phyloP scores from a whole-genome alignment of 2,329 filamentous ascomycete genomes.

The Neonectria faginata region DNA sequence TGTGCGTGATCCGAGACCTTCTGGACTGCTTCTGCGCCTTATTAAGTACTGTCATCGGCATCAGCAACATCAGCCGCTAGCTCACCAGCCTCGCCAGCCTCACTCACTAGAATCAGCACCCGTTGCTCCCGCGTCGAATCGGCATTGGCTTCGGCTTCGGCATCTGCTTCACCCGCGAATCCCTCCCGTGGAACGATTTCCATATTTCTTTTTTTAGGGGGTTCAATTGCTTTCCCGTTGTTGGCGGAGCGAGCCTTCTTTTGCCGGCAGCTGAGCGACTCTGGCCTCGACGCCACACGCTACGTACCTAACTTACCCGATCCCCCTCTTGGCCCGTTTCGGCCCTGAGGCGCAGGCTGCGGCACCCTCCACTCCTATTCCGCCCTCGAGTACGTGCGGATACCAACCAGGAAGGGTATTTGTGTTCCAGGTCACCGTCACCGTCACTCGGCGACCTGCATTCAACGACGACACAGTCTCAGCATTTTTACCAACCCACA shows the following conservation, averaged over 20 bases:
- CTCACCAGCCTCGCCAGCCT: conserved; percentile 3
- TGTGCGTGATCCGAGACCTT: background rate
- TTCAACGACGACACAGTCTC: conserved; percentile 12
- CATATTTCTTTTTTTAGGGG: background rate
- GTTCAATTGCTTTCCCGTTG: background rate
- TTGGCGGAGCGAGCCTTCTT: background rate
- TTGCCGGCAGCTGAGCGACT: background rate
- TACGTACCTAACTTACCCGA: conserved; percentile 5
- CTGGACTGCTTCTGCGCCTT: background rate
- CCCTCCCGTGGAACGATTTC: background rate
- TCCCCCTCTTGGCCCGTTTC: conserved; percentile 1
- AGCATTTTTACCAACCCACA: conserved; percentile 20
- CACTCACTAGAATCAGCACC: background rate
- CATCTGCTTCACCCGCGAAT: background rate
- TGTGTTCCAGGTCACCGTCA: conserved; percentile 36
- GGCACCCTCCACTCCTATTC: conserved; percentile 28
- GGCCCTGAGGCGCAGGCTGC: conserved; percentile 42
- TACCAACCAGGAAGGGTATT: conserved; percentile 22
- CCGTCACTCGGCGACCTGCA: conserved; percentile 44
- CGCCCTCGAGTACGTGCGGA: conserved; percentile 28
- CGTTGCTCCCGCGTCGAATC: background rate
- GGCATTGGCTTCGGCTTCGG: background rate
- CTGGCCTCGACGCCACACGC: conserved; percentile 12
- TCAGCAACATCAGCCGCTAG: background rate
- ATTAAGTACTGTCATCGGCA: background rate